A percentile compares a stretch with the other conserved stretches of the same genome.
Conservation (phyloP, 2,329 filamentous ascomycete genomes). For the Daldinia sp. region DNA sequence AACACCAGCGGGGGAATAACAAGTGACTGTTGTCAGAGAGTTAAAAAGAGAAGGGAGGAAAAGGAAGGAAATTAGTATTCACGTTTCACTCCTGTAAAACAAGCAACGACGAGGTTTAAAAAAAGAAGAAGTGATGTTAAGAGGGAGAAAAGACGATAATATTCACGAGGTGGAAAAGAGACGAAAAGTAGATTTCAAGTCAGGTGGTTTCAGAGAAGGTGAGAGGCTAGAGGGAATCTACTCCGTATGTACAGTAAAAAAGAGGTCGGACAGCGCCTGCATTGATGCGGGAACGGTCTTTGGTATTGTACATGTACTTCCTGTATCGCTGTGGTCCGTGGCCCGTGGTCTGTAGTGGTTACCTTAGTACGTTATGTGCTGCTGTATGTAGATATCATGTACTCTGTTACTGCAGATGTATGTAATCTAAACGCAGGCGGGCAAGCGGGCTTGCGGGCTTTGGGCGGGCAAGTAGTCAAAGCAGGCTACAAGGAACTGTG, state of each 20-base stretch:
- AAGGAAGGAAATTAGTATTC: constrained; percentile 4
- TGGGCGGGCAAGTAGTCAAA: too few relatives aligned
- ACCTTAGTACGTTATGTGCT: too few relatives aligned
- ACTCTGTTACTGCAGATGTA: not conserved
- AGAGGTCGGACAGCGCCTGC: constrained; percentile 23
- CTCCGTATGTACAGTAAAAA: constrained; percentile 22
- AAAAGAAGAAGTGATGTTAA: constrained; percentile 28
- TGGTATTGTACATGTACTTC: constrained; percentile 14
- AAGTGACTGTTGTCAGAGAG: constrained; percentile 18
- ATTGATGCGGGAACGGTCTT: constrained; percentile 18
- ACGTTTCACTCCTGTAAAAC: constrained; percentile 1
- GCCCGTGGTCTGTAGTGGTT: too few relatives aligned
- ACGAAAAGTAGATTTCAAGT: constrained; percentile 30
- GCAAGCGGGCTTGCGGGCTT: not conserved
- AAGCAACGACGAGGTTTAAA: constrained; percentile 27
- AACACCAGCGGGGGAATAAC: constrained; percentile 15
- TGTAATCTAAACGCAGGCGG: not conserved
- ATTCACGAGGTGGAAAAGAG: constrained; percentile 27
- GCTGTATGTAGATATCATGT: not conserved
- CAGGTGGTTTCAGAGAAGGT: constrained; percentile 26
- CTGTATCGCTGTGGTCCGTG: not conserved
- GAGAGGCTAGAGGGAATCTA: constrained; percentile 12
- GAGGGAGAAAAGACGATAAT: constrained; percentile 31
- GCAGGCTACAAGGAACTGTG: not conserved
- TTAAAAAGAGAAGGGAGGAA: constrained; percentile 10